Conservation (phyloP, 2,329 filamentous ascomycete species). For the Sclerotinia trifoliorum region DNA sequence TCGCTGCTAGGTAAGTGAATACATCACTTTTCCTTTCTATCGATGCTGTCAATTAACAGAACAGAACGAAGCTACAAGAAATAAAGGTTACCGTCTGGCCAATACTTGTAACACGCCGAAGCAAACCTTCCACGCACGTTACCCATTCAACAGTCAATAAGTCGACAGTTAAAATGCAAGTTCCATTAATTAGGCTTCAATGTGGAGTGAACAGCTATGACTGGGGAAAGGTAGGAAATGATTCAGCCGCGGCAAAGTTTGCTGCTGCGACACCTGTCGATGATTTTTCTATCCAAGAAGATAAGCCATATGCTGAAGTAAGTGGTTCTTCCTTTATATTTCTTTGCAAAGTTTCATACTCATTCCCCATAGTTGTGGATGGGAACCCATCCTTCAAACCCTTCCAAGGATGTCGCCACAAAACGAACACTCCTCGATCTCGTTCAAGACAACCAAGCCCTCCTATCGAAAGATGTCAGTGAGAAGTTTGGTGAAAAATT, state of each 20-base stretch:
- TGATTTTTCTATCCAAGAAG: slow-evolving; percentile 73
- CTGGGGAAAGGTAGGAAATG: slow-evolving; percentile 91
- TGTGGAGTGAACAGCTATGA: slow-evolving; percentile 98
- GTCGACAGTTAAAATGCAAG: slow-evolving; percentile 40
- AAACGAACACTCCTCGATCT: slow-evolving; percentile 84
- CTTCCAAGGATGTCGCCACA: slow-evolving; percentile 83
- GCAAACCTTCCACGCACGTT: background rate
- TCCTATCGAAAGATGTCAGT: slow-evolving; percentile 72
- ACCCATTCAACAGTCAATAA: background rate
- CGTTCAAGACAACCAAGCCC: slow-evolving; percentile 78
- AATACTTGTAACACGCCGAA: too few relatives aligned
- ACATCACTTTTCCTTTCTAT: background rate
- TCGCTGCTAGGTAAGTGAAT: background rate
- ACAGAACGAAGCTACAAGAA: background rate
- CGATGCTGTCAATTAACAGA: too few relatives aligned
- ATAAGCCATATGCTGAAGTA: slow-evolving; percentile 94
- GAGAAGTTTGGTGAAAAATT: slow-evolving; percentile 78
- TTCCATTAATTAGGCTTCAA: slow-evolving; percentile 80
- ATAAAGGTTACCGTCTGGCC: background rate
- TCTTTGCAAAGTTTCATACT: slow-evolving; percentile 42
- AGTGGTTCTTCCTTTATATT: background rate
- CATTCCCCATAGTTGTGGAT: slow-evolving; percentile 77
- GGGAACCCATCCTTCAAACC: slow-evolving; percentile 95
- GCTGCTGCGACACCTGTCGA: slow-evolving; percentile 78
- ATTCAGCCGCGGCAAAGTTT: slow-evolving; percentile 86